These are phyloP conservation scores for Aspergillus ellipticus DNA, from an alignment of 495 filamentous ascomycete species.

Conservation along the genomic window DNA sequence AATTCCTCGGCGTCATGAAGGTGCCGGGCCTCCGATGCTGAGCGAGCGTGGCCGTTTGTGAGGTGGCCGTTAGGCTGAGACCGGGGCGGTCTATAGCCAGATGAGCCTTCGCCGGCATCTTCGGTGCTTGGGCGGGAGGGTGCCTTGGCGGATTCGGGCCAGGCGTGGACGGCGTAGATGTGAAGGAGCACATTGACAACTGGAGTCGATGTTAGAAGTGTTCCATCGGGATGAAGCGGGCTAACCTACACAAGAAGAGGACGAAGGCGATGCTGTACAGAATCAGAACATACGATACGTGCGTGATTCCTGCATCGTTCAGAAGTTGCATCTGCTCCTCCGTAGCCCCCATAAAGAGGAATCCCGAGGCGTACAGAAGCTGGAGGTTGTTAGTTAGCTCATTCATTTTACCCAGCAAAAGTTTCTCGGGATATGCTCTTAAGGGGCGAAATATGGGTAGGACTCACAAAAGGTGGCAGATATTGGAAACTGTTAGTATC, in stretches of 20 bases:
- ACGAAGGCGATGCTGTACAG: constrained; percentile 87
- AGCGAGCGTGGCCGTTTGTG: constrained; percentile 55
- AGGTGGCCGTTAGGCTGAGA: constrained; percentile 8
- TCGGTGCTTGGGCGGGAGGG: constrained; percentile 10
- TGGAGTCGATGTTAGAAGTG: constrained; percentile 10
- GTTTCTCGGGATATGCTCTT: neutral
- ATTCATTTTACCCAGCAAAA: neutral
- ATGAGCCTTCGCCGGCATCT: constrained; percentile 13
- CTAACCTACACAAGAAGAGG: constrained; percentile 72
- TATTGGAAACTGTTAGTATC: constrained; percentile 89
- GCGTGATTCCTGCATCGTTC: constrained; percentile 66
- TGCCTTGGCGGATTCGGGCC: constrained; percentile 42
- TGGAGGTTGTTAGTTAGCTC: constrained; percentile 31
- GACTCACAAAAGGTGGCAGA: constrained; percentile 80
- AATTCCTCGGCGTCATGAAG: constrained; percentile 80
- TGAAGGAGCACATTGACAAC: constrained; percentile 80
- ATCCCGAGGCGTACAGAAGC: constrained; percentile 90
- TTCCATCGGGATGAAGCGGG: neutral
- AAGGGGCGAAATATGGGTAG: neutral
- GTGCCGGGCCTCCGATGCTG: constrained; percentile 46
- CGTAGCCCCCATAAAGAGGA: constrained; percentile 95
- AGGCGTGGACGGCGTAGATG: constrained; percentile 67
- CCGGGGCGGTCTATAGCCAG: constrained; percentile 2
- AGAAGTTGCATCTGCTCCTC: constrained; percentile 91
- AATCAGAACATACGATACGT: constrained; percentile 88